Evolutionary conservation across 495 filamentous ascomycete genomes (phyloP).

Genomic region (Beverwykella pulmonaria): DNA sequence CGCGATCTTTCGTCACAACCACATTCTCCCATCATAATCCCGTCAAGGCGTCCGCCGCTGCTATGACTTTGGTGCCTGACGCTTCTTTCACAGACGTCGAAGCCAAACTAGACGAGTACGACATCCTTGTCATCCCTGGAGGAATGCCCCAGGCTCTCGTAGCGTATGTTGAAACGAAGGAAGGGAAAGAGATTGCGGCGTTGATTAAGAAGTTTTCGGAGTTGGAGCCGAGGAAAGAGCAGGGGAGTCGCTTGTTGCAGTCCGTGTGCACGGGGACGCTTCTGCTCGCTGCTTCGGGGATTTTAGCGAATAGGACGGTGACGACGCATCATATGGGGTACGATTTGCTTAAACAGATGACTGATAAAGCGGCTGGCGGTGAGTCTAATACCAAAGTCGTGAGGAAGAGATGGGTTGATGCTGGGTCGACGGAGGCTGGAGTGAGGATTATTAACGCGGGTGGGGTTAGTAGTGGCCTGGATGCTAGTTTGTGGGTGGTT

Average conservation of each 20-base stretch:
- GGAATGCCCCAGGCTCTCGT: conserved; percentile 34
- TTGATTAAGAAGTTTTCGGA: conserved; percentile 44
- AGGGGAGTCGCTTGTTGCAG: conserved; percentile 13
- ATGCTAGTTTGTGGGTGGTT: conserved; percentile 28
- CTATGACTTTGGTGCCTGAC: conserved; percentile 42
- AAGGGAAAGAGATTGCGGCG: conserved; percentile 36
- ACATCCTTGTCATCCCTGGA: conserved; percentile 32
- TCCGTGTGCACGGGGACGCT: conserved; percentile 31
- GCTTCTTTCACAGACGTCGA: conserved; percentile 20
- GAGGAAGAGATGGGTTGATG: conserved; percentile 33
- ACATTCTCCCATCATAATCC: conserved; percentile 40
- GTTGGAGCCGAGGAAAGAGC: conserved; percentile 30
- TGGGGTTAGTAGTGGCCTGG: conserved; percentile 30
- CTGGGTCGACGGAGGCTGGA: conserved; percentile 19
- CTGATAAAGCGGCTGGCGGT: conserved; percentile 21
- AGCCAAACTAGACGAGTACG: conserved; percentile 12
- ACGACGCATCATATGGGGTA: conserved; percentile 30
- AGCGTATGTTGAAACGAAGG: conserved; percentile 35
- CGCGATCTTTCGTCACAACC: conserved; percentile 42
- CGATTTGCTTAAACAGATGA: conserved; percentile 19
- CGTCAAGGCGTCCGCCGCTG: conserved; percentile 29
- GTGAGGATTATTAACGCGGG: conserved; percentile 32
- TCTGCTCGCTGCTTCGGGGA: conserved; percentile 23
- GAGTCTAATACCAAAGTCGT: conserved; percentile 18
- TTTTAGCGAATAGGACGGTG: conserved; percentile 12